Evolutionary conservation across 75 land plant genomes (phyloP).

Genomic region (Cryptomeria japonica): DNA sequence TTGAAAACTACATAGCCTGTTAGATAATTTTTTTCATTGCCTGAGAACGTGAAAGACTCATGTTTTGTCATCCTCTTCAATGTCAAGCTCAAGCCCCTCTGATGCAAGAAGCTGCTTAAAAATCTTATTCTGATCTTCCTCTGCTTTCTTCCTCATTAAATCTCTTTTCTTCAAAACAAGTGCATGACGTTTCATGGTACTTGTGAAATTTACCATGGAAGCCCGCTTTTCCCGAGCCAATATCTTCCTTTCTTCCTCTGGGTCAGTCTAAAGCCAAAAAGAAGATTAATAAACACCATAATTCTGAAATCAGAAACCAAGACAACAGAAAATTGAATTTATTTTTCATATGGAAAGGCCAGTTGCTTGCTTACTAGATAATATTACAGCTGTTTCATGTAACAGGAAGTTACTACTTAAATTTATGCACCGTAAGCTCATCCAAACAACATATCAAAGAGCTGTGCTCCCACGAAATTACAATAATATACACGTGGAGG

Average conservation of each 20-base stretch:
- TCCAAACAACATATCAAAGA: neutral
- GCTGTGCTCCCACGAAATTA: neutral
- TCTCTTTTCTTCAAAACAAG: slow-evolving; percentile 93
- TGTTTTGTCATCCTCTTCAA: slow-evolving; percentile 50
- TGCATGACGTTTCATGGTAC: slow-evolving; percentile 77
- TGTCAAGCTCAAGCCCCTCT: slow-evolving; percentile 94
- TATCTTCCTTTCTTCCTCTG: slow-evolving; percentile 88
- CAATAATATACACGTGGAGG: neutral
- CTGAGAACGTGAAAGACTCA: neutral
- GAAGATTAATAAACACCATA: neutral
- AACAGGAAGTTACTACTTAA: neutral
- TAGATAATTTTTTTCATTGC: neutral
- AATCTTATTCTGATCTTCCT: slow-evolving; percentile 66
- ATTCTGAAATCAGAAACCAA: neutral
- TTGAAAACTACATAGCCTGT: neutral
- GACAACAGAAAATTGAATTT: neutral
- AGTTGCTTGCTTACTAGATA: neutral
- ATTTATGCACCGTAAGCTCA: neutral
- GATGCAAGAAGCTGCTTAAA: slow-evolving; percentile 79
- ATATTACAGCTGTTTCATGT: neutral
- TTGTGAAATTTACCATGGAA: slow-evolving; percentile 58
- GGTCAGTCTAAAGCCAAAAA: slow-evolving; percentile 66
- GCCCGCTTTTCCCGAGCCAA: slow-evolving; percentile 81
- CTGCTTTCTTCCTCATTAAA: slow-evolving; percentile 78
- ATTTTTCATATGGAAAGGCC: neutral